Base-by-base conservation (phyloP, 2,329 filamentous ascomycete genomes). In the Paracoccidioides brasiliensis region DNA sequence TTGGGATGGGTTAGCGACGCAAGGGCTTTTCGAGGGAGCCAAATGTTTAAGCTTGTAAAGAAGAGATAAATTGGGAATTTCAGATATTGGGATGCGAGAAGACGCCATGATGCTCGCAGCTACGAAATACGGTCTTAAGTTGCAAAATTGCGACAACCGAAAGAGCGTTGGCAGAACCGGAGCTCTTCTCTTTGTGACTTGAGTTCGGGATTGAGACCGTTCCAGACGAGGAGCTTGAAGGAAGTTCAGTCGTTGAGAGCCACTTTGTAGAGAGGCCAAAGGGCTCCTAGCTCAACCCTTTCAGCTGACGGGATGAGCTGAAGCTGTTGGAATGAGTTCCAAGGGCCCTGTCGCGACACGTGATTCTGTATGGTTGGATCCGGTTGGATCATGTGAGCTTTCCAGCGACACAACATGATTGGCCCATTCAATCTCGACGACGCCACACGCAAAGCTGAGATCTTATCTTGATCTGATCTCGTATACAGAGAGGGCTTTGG, bases 31-130 rank as follows among this genome's bases (percentile, higher is more conserved):
- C n/a, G 58, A 42, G 15, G 71, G 63, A 35, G 56, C 42, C 44
- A 87, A 74, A 59, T 74, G 73, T 56, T 75, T 73, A 15, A 75
- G 69, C 62, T 78, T 78, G 75, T 91, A 93, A 58, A 91, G 81
- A 45, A 79, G 70, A 41, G 76, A 74, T n/a, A 74, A 57, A 15
- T 70, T 69, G 22, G 72, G 71, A 42, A 75, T 72, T 42, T 73
- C 67, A 28, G 63, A 15, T 14, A 63, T 48, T 7, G 57, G 46
- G 30, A 58, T 57, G 38, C 57, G 30, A 41, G 58, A 42, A 9
- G 58, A 43, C 52, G 55, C 50, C 52, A 43, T 56, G 12, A 38
- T 50, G 15, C 6, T 8, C 5, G 49, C 14, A 42, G 14, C 42
- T 4, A 4, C 7, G 33, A 12, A 33, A 38, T 50, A 9, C 35